phyloP scores from a whole-genome alignment of 345 rosid genomes.

The Rhizophora apiculata region DNA sequence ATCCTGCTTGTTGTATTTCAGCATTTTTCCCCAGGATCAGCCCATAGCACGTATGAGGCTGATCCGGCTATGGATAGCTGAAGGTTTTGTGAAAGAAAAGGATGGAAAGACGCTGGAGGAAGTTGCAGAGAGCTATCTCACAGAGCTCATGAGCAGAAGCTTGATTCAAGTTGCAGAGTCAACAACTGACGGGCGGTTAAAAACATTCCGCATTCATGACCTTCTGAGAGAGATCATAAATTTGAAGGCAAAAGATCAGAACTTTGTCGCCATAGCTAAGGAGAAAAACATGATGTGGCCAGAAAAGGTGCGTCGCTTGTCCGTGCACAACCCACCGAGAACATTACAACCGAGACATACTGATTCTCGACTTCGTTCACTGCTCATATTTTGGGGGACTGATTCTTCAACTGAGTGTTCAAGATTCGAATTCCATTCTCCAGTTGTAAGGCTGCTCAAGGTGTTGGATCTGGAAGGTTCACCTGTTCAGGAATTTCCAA shows the following conservation, averaged over 20 bases:
- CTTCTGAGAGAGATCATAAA: constrained; percentile 5
- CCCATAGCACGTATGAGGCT: background rate
- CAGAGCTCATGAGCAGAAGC: constrained; percentile 11
- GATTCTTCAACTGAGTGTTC: constrained; percentile 13
- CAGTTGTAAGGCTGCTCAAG: constrained; percentile 11
- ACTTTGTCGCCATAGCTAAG: constrained; percentile 5
- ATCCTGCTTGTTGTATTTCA: constrained; percentile 7
- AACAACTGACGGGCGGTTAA: constrained; percentile 1
- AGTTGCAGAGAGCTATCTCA: constrained; percentile 4
- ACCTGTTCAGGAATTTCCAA: constrained; percentile 24
- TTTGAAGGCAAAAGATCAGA: constrained; percentile 10
- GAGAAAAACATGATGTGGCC: constrained; percentile 13
- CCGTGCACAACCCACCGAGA: constrained; percentile 16
- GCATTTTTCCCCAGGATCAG: constrained; percentile 8
- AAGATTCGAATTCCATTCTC: background rate
- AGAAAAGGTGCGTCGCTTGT: constrained; percentile 18
- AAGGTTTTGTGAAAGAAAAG: constrained; percentile 9
- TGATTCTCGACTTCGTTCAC: constrained; percentile 17
- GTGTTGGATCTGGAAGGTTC: constrained; percentile 26
- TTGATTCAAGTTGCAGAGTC: constrained; percentile 6
- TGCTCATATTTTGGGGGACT: constrained; percentile 20
- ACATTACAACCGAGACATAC: background rate
- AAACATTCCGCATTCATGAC: constrained; percentile 12
- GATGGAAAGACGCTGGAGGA: constrained; percentile 2
- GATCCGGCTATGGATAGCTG: constrained; percentile 9